Conservation (phyloP, 139 green algal genomes). For the Picochlorum sp. region DNA sequence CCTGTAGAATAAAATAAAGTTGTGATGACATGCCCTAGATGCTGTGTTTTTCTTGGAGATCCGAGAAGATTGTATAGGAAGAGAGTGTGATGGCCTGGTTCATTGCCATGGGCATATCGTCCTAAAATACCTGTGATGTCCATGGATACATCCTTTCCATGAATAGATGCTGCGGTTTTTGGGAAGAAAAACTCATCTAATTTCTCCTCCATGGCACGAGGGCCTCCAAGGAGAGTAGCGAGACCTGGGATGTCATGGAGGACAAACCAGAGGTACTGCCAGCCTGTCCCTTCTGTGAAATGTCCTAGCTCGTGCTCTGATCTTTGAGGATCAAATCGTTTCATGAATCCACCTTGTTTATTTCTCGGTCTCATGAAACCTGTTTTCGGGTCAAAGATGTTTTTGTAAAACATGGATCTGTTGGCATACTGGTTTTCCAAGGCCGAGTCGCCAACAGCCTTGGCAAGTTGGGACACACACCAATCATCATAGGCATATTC, state of each 20-base stretch:
- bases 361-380: slow-evolving; percentile 8
- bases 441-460: background rate
- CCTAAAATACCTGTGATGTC: slow-evolving; percentile 12
- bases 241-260: slow-evolving; percentile 4
- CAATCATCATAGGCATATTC: slow-evolving; percentile 8
- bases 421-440: slow-evolving; percentile 5
- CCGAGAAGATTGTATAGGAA: slow-evolving; percentile 10
- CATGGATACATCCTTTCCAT: background rate
- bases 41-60: slow-evolving; percentile 1
- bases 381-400: slow-evolving; percentile 8
- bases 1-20: background rate
- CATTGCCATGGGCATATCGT: slow-evolving; percentile 11
- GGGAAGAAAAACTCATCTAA: slow-evolving; percentile 5
- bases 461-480: slow-evolving; percentile 4
- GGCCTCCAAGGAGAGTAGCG: background rate
- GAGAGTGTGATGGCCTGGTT: slow-evolving; percentile 3
- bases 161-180: background rate
- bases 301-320: slow-evolving; percentile 4
- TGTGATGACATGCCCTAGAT: background rate
- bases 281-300: slow-evolving; percentile 12
- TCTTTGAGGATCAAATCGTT: background rate
- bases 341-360: background rate
- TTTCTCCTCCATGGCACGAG: background rate
- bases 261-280: slow-evolving; percentile 10
- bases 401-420: background rate